phyloP scores from a whole-genome alignment of 2,329 filamentous ascomycete genomes.

The Tolypocladium nubicola region DNA sequence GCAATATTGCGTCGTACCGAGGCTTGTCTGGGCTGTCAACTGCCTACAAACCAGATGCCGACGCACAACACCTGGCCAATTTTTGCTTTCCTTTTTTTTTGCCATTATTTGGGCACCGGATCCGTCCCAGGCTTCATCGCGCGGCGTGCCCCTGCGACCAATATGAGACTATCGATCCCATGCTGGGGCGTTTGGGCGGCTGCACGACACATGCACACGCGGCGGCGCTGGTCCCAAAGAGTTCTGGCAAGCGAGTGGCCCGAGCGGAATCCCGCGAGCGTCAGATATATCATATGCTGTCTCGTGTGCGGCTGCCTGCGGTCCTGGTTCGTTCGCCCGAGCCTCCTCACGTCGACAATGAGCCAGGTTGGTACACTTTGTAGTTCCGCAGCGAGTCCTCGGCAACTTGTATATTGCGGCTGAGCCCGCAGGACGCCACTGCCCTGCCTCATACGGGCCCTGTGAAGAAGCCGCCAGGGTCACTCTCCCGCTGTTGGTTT shows the following conservation, averaged over 20 bases:
- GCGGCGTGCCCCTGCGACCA: neutral
- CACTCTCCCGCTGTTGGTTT: neutral
- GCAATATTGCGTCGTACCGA: neutral
- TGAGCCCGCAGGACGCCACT: neutral
- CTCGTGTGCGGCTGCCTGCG: neutral
- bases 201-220: neutral
- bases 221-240: neutral
- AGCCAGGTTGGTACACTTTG: too few relatives aligned
- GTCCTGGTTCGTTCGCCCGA: too few relatives aligned
- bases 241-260: neutral
- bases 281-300: neutral
- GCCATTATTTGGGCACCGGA: too few relatives aligned
- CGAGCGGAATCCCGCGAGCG: neutral
- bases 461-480: neutral
- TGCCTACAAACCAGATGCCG: neutral
- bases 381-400: too few relatives aligned
- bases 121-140: neutral
- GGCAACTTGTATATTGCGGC: neutral
- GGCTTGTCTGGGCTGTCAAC: neutral
- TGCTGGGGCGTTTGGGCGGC: neutral
- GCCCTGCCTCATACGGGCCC: neutral
- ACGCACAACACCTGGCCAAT: neutral
- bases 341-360: neutral
- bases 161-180: neutral
- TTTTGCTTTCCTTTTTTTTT: neutral